Evolutionary conservation across 352 stramenopile species (phyloP).

Genomic region (Pythium aristosporum): DNA sequence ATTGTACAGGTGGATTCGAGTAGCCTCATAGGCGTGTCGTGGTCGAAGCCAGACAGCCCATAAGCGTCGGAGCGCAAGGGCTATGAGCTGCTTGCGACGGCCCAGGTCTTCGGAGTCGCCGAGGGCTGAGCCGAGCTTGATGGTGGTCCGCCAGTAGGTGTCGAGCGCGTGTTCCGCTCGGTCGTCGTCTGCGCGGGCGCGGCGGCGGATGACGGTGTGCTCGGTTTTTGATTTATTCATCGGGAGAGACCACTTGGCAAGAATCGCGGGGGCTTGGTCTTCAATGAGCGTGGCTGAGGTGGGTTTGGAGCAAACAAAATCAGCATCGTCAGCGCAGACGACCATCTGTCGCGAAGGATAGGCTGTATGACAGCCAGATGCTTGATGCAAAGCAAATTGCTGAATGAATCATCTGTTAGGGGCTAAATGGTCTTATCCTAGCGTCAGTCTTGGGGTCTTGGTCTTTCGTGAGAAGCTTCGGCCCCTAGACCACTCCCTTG

Average conservation of each 20-base stretch:
- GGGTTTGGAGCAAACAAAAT: constrained; percentile 7
- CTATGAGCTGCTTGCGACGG: neutral
- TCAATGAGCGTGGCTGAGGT: neutral
- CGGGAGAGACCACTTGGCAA: constrained; percentile 7
- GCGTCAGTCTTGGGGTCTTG: too few species aligned
- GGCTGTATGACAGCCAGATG: too few species aligned
- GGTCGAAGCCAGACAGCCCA: constrained; percentile 16
- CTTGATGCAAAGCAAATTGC: too few species aligned
- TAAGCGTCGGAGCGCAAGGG: constrained; percentile 2
- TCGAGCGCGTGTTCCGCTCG: neutral
- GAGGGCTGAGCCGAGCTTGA: constrained; percentile 8
- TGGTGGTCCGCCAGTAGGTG: neutral
- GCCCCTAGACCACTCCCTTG: too few species aligned
- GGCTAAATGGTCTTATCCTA: too few species aligned
- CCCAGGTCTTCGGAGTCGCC: constrained; percentile 5
- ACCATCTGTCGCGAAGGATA: constrained; percentile 11
- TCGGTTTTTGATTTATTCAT: constrained; percentile 15
- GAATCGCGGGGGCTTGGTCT: constrained; percentile 5
- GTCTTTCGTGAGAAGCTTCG: too few species aligned
- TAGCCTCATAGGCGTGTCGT: constrained; percentile 5
- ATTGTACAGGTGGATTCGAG: constrained; percentile 18
- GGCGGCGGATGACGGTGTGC: constrained; percentile 3
- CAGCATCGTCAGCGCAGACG: constrained; percentile 13
- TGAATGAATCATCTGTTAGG: too few species aligned
- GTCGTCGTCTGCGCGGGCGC: neutral